Evolutionary conservation across 2,329 filamentous ascomycete species (phyloP).

Genomic region (Pseudocercospora pini-densiflorae): DNA sequence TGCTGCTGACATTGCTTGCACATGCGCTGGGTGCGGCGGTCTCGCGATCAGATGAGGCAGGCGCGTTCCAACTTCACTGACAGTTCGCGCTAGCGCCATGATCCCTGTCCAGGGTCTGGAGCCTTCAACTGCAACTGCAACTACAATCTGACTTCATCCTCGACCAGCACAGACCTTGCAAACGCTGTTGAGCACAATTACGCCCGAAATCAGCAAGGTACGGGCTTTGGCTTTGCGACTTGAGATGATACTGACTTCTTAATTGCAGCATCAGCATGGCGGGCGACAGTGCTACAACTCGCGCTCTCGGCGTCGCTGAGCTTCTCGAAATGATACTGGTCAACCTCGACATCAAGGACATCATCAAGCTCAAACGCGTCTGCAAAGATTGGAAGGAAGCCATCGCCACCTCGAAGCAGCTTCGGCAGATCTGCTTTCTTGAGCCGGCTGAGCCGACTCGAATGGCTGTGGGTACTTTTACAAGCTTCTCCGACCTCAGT

Average conservation of each 20-base stretch:
- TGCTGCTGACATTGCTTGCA: too few relatives aligned
- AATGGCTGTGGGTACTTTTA: not conserved
- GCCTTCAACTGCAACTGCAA: not conserved
- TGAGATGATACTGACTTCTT: too few relatives aligned
- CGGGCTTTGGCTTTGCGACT: too few relatives aligned
- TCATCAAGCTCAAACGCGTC: not conserved
- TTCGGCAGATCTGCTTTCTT: not conserved
- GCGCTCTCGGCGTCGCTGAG: not conserved
- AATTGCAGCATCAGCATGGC: not conserved
- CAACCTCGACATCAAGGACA: not conserved
- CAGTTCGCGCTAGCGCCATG: not conserved
- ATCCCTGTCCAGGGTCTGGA: not conserved
- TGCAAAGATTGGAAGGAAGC: not conserved
- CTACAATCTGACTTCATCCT: not conserved
- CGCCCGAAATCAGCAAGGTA: not conserved
- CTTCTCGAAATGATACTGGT: not conserved
- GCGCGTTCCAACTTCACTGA: not conserved
- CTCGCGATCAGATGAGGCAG: too few relatives aligned
- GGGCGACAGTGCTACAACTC: not conserved
- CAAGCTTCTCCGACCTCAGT: not conserved
- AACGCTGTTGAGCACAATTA: not conserved
- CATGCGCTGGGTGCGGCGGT: too few relatives aligned
- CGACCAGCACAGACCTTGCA: not conserved
- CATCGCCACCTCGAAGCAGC: not conserved
- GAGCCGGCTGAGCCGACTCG: not conserved